phyloP scores from a whole-genome alignment of 345 rosid genomes.

The Hibiscus tridactylites region DNA sequence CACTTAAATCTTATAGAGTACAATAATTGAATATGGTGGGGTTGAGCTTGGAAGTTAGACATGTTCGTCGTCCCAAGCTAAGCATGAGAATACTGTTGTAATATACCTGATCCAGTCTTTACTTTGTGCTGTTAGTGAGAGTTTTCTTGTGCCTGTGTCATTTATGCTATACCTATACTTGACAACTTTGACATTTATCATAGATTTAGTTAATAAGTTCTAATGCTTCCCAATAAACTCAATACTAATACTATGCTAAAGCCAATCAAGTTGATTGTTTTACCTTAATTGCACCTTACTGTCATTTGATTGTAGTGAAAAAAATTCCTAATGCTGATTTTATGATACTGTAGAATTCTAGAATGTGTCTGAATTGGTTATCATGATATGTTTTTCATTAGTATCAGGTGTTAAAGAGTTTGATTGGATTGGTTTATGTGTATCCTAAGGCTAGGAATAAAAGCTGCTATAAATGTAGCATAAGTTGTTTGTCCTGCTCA shows the following conservation, averaged over 20 bases:
- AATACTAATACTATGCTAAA: background rate
- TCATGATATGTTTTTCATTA: background rate
- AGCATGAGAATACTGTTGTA: background rate
- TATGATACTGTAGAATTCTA: background rate
- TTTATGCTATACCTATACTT: background rate
- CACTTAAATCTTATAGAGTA: background rate
- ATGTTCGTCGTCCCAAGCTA: background rate
- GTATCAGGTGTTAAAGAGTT: background rate
- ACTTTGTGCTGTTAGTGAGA: background rate
- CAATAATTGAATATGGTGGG: background rate
- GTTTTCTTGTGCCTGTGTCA: background rate
- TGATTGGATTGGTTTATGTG: background rate
- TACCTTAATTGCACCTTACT: background rate
- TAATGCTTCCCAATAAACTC: background rate
- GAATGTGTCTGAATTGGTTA: background rate
- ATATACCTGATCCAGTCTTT: background rate
- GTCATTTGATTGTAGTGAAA: background rate
- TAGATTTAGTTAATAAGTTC: background rate
- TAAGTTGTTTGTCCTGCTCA: background rate
- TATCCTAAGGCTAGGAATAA: background rate
- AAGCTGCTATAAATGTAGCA: background rate
- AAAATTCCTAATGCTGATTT: background rate
- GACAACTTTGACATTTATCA: background rate
- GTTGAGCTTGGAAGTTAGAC: background rate
- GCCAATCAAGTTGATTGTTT: background rate